Evolutionary conservation across 257 asterid species (phyloP), one percentile per base, ranked within the genome.

Genomic region (Solanum paucissectum): DNA sequence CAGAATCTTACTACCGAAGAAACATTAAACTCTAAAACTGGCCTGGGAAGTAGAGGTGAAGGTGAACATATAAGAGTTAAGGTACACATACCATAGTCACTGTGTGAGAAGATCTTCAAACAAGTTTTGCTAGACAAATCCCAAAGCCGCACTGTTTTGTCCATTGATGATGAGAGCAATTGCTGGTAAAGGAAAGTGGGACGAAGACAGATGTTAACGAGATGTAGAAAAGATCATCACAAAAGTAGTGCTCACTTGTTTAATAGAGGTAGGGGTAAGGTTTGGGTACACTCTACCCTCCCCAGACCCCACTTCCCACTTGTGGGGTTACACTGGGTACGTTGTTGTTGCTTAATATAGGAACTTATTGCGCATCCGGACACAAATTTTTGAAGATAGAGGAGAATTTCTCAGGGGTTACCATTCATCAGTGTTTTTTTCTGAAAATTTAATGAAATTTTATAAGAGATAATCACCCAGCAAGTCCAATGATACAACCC

Each of bases 131-230:
- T 93, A 83, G 96, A 94, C 90, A 96, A 85, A 87, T 96, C 96
- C 98, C 99, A 96, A 34, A 96, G 95, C 77, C 99, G 96, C 90
- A 96, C 99, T 18, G 99, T 95, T 91, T 95, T 95, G 92, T 96
- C 99, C 99, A 96, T 96, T 25, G 99, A 96, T 89, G 99, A 94
- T 81, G 99, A 96, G 83, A 96, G 96, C 92, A 96, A 90, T 88
- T 92, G 93, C 99, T 96, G 66, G 85, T 42, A 73, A 73, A 49
- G 49, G 12, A 13, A 86, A 89, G 86, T 72, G 87, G 86, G 71
- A 71, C 32, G 20, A 85, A 16, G 44, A 68, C 46, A 32, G 9
- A 79, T 18, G 66, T 72, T 64, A 85, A 85, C 12, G 21, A n/a
- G 29, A 68, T 68, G 12, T 25, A 32, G 21, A 29, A 25, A 40